phyloP scores from a whole-genome alignment of 1,284 basidiomycete species.

The Ustilago nuda region DNA sequence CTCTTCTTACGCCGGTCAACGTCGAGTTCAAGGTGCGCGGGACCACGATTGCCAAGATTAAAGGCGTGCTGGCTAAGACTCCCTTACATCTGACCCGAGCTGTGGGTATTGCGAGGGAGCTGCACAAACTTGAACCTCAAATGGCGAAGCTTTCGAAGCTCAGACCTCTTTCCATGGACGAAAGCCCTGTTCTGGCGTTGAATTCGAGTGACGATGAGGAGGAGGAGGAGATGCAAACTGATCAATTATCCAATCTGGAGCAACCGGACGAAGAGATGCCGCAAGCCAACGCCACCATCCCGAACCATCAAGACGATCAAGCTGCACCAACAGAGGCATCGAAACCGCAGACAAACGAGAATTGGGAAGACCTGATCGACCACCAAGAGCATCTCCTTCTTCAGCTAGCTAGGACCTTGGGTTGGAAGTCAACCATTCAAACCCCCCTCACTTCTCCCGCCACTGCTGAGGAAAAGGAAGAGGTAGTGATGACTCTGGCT shows the following conservation, averaged over 20 bases:
- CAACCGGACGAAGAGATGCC: too few relatives aligned
- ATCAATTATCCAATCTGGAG: too few relatives aligned
- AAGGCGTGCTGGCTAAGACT: neutral
- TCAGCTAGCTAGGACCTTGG: slow-evolving; percentile 11
- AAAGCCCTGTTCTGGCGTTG: too few relatives aligned
- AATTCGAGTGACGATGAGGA: neutral
- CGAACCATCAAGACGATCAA: too few relatives aligned
- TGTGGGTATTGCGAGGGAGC: neutral
- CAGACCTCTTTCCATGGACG: too few relatives aligned
- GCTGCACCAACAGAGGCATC: too few relatives aligned
- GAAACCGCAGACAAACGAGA: neutral
- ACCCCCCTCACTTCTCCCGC: neutral
- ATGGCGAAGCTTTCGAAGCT: too few relatives aligned
- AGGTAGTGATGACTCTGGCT: neutral
- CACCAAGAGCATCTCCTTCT: slow-evolving; percentile 4
- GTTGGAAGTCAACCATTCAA: slow-evolving; percentile 22
- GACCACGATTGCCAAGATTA: neutral
- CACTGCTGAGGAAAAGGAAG: neutral
- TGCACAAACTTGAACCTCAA: neutral
- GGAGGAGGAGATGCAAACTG: neutral
- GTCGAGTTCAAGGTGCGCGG: slow-evolving; percentile 7
- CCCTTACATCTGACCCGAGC: slow-evolving; percentile 12
- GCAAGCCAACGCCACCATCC: too few relatives aligned
- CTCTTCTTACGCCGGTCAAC: slow-evolving; percentile 8
- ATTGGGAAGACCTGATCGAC: slow-evolving; percentile 1